A percentile compares a stretch with the other conserved stretches of the same genome.
Conservation (phyloP, 2,329 filamentous ascomycete genomes). For the Dactylellina leptospora region DNA sequence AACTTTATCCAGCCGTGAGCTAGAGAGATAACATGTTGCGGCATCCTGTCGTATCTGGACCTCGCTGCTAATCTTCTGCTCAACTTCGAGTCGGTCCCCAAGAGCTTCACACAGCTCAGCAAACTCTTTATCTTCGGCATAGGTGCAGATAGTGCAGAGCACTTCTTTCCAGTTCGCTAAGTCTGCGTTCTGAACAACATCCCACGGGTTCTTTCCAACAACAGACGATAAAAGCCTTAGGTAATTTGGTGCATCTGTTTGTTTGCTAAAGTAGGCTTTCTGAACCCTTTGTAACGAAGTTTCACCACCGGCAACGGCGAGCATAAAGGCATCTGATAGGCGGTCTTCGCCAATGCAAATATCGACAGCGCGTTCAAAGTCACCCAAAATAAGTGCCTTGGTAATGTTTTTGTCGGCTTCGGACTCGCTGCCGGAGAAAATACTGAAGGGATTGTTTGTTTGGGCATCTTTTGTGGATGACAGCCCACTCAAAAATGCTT, state of each 20-base stretch:
- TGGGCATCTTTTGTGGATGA: constrained; percentile 85
- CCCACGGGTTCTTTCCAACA: constrained; percentile 96
- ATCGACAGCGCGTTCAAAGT: constrained; percentile 88
- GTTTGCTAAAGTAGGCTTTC: constrained; percentile 84
- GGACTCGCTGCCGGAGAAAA: constrained; percentile 84
- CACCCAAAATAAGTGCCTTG: constrained; percentile 83
- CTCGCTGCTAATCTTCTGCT: constrained; percentile 66
- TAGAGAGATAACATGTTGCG: constrained; percentile 94
- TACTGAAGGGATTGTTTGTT: constrained; percentile 91
- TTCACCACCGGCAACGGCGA: constrained; percentile 94
- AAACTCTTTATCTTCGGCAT: constrained; percentile 89
- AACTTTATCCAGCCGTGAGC: constrained; percentile 97
- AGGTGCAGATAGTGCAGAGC: constrained; percentile 95
- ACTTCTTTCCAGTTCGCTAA: constrained; percentile 94
- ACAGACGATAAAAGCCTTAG: constrained; percentile 88
- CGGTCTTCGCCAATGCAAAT: constrained; percentile 87
- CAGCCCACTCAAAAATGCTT: constrained; percentile 86
- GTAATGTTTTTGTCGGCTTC: constrained; percentile 87
- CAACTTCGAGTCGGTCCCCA: constrained; percentile 86
- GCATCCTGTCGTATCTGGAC: constrained; percentile 78
- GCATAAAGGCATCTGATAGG: constrained; percentile 95
- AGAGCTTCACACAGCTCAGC: constrained; percentile 93
- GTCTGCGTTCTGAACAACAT: constrained; percentile 95
- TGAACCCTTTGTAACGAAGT: constrained; percentile 94
- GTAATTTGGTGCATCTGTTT: constrained; percentile 86